These are phyloP conservation scores for Metschnikowia picachoensis DNA, from an alignment of 805 yeast genomes.

Conservation along the genomic window DNA sequence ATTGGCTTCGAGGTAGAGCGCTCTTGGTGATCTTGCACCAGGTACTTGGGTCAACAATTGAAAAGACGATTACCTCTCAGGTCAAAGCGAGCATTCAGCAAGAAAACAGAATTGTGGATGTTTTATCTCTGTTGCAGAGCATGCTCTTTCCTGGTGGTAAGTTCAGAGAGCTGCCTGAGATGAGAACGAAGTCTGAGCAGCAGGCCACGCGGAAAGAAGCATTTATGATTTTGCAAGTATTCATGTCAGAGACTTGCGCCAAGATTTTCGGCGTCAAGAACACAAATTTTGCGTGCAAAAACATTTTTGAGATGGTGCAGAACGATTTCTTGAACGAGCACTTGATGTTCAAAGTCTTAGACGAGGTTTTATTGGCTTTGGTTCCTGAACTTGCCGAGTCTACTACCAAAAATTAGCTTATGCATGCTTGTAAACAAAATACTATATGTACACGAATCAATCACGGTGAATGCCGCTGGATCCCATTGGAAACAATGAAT, in stretches of 20 bases:
- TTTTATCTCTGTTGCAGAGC: slow-evolving; percentile 21
- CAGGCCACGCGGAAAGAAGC: slow-evolving; percentile 57
- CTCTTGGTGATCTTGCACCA: slow-evolving; percentile 78
- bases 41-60: slow-evolving; percentile 82
- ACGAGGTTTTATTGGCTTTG: slow-evolving; percentile 48
- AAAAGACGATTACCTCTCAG: slow-evolving; percentile 53
- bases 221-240: slow-evolving; percentile 46
- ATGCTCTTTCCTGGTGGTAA: slow-evolving; percentile 44
- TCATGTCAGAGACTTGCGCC: slow-evolving; percentile 63
- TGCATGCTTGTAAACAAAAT: background rate
- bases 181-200: slow-evolving; percentile 51
- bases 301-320: slow-evolving; percentile 65
- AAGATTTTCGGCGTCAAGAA: slow-evolving; percentile 69
- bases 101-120: slow-evolving; percentile 45
- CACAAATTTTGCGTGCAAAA: slow-evolving; percentile 57
- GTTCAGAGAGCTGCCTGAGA: slow-evolving; percentile 42
- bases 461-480: too few species aligned
- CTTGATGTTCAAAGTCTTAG: slow-evolving; percentile 55
- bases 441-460: background rate
- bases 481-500: too few species aligned
- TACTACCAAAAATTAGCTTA: background rate
- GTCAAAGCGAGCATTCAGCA: slow-evolving; percentile 34
- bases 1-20: slow-evolving; percentile 85
- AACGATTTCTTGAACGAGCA: slow-evolving; percentile 68
- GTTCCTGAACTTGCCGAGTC: slow-evolving; percentile 23